These are phyloP conservation scores for Sporothrix brunneoviolacea DNA, from an alignment of 2,329 filamentous ascomycete species.

Conservation along the genomic window DNA sequence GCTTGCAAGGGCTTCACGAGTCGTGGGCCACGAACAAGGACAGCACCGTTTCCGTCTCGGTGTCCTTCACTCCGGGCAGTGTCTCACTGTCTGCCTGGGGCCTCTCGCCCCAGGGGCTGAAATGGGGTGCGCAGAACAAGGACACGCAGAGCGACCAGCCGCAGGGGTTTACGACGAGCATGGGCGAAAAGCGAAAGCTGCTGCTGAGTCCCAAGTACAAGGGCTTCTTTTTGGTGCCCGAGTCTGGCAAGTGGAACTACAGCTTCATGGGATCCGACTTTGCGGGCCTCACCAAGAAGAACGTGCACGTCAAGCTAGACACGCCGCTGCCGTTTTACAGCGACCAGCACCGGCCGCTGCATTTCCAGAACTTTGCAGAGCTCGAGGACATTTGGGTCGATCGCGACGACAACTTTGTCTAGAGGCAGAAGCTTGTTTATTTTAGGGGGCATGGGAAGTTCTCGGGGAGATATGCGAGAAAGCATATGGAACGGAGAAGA, in stretches of 20 bases:
- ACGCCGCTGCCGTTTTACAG: constrained; percentile 87
- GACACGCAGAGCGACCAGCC: constrained; percentile 90
- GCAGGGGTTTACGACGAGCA: constrained; percentile 81
- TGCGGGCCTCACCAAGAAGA: constrained; percentile 80
- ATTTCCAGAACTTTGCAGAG: constrained; percentile 97
- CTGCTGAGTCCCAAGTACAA: constrained; percentile 87
- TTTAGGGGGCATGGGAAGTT: not conserved
- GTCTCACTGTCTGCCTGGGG: constrained; percentile 93
- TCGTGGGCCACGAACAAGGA: constrained; percentile 64
- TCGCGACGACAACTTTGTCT: constrained; percentile 87
- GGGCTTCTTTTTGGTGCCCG: constrained; percentile 93
- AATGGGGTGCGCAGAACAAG: constrained; percentile 95
- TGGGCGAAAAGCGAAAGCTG: constrained; percentile 94
- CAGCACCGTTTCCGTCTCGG: constrained; percentile 89
- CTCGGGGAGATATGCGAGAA: not conserved
- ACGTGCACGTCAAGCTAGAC: constrained; percentile 87
- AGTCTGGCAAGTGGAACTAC: constrained; percentile 91
- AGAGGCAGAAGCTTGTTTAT: too few relatives aligned
- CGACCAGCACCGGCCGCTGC: constrained; percentile 81
- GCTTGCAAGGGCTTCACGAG: constrained; percentile 74
- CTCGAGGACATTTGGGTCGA: constrained; percentile 96
- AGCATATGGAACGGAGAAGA: not conserved
- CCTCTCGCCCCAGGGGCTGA: constrained; percentile 84
- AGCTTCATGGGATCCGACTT: constrained; percentile 94
- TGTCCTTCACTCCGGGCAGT: constrained; percentile 93